These are phyloP conservation scores for Posidonia australis DNA, from an alignment of 106 monocot genomes.

Conservation along the genomic window DNA sequence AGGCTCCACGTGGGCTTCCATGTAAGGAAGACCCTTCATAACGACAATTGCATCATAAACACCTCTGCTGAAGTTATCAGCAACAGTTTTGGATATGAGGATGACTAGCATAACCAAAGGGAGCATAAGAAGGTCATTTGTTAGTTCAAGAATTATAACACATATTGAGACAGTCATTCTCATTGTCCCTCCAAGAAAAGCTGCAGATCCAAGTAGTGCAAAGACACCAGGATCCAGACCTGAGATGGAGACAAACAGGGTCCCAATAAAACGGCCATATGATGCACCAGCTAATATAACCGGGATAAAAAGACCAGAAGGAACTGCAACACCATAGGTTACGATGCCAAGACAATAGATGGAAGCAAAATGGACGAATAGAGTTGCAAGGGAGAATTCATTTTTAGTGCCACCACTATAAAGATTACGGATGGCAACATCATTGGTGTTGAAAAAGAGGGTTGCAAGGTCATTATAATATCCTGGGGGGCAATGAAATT, in stretches of 20 bases:
- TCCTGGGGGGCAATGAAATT: constrained; percentile 75
- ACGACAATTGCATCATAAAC: constrained; percentile 84
- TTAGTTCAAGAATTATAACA: constrained; percentile 89
- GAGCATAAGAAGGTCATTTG: constrained; percentile 84
- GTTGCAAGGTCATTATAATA: constrained; percentile 90
- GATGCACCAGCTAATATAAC: constrained; percentile 81
- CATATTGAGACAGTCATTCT: constrained; percentile 96
- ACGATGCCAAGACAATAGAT: constrained; percentile 67
- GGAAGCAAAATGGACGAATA: constrained; percentile 51
- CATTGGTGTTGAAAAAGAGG: constrained; percentile 84
- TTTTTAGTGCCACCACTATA: constrained; percentile 50
- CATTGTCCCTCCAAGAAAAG: constrained; percentile 97
- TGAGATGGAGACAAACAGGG: constrained; percentile 33
- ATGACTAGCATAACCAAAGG: constrained; percentile 91
- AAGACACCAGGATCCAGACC: constrained; percentile 70
- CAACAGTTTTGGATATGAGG: constrained; percentile 80
- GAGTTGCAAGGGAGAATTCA: constrained; percentile 50
- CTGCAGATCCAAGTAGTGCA: constrained; percentile 79
- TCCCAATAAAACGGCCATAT: constrained; percentile 71
- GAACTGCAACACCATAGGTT: constrained; percentile 82
- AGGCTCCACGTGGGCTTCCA: constrained; percentile 88
- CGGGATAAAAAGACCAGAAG: constrained; percentile 93
- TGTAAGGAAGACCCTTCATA: constrained; percentile 86
- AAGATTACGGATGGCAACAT: constrained; percentile 78
- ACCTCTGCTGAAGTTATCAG: constrained; percentile 79